Evolutionary conservation across 805 yeast genomes (phyloP).

Genomic region (Pachysolen tannophilus): DNA sequence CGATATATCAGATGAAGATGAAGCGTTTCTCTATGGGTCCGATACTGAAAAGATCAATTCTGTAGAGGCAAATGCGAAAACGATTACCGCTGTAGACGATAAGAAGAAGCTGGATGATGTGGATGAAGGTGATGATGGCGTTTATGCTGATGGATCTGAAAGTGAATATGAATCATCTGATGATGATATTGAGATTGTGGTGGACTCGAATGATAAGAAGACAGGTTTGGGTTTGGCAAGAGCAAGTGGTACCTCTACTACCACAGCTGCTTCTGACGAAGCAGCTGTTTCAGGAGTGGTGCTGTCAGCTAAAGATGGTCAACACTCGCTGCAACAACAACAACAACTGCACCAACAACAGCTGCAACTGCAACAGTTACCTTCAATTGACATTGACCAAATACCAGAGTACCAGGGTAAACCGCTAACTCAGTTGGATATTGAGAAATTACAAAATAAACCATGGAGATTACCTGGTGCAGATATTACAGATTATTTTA

Average conservation of each 20-base stretch:
- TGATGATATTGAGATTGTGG: constrained; percentile 79
- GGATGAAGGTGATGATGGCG: constrained; percentile 32
- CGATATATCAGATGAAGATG: constrained; percentile 45
- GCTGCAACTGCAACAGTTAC: constrained; percentile 30
- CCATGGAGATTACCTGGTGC: constrained; percentile 99
- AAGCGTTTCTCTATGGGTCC: constrained; percentile 59
- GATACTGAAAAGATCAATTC: constrained; percentile 27
- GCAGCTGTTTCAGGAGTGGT: constrained; percentile 8
- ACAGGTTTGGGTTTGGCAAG: constrained; percentile 10
- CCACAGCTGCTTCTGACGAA: constrained; percentile 11
- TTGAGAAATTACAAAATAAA: constrained; percentile 80
- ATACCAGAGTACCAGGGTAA: constrained; percentile 72
- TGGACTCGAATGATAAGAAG: constrained; percentile 39
- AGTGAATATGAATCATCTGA: constrained; percentile 45
- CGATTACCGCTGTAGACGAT: constrained; percentile 12
- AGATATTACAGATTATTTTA: constrained; percentile 88
- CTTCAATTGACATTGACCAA: constrained; percentile 53
- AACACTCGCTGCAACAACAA: constrained; percentile 10
- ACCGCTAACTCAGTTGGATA: constrained; percentile 73
- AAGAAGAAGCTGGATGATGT: constrained; percentile 13
- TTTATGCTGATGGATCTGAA: constrained; percentile 35
- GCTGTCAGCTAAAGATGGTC: constrained; percentile 12
- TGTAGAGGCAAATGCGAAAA: constrained; percentile 14
- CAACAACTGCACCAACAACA: constrained; percentile 18
- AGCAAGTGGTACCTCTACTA: constrained; percentile 9